Conservation (phyloP, 2,329 filamentous ascomycete genomes). For the Penicillium concentricum region DNA sequence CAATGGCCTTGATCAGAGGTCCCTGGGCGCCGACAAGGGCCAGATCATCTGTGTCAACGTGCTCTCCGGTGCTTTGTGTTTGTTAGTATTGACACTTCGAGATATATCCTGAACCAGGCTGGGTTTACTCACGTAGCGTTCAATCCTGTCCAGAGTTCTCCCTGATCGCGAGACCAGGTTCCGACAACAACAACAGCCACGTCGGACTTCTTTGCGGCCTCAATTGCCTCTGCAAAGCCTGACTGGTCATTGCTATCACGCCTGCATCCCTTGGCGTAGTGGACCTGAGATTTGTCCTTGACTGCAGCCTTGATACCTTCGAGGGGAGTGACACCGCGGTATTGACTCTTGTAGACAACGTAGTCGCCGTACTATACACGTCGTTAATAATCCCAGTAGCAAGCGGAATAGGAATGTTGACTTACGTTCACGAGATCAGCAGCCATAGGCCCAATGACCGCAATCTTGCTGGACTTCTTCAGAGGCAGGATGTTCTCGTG, state of each 20-base stretch:
- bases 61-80: conserved; percentile 59
- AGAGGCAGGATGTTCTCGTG: conserved; percentile 55
- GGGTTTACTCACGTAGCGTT: conserved; percentile 58
- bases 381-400: not conserved
- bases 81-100: not conserved
- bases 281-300: conserved; percentile 57
- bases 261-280: conserved; percentile 69
- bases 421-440: conserved; percentile 67
- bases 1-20: conserved; percentile 64
- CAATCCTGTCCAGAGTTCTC: conserved; percentile 66
- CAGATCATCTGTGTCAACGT: conserved; percentile 65
- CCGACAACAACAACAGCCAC: conserved; percentile 72
- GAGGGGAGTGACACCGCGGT: conserved; percentile 66
- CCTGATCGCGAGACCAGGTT: conserved; percentile 73
- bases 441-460: conserved; percentile 74
- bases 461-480: conserved; percentile 65
- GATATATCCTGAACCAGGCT: not conserved
- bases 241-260: conserved; percentile 70
- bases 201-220: conserved; percentile 64
- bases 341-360: conserved; percentile 64
- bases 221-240: conserved; percentile 65
- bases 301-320: conserved; percentile 65
- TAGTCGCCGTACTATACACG: conserved; percentile 65
- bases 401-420: not conserved
- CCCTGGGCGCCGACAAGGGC: conserved; percentile 70